These are phyloP conservation scores for Cubamyces sp. DNA, from an alignment of 768 basidiomycete genomes.

Conservation along the genomic window DNA sequence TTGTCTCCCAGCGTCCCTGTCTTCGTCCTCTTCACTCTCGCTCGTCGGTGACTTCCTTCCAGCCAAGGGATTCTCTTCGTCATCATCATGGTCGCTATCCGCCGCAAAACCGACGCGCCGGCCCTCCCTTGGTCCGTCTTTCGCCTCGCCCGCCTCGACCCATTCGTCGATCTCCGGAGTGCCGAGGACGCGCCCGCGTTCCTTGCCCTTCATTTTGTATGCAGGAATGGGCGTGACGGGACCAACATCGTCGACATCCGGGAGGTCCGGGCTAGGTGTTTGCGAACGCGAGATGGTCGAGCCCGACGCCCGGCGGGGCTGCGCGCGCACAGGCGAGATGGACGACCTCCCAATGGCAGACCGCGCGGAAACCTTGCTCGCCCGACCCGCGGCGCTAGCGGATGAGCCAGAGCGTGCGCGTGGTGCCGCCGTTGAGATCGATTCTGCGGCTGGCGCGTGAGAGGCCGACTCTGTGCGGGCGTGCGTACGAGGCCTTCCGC, in stretches of 20 bases:
- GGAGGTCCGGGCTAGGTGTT: constrained; percentile 31
- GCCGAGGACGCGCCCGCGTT: constrained; percentile 44
- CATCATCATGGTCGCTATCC: constrained; percentile 27
- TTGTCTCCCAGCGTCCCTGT: constrained; percentile 23
- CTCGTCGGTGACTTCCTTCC: neutral
- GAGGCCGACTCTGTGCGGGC: constrained; percentile 1
- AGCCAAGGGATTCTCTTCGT: constrained; percentile 1
- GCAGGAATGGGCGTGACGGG: constrained; percentile 39
- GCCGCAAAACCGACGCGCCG: constrained; percentile 54
- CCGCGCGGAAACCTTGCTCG: constrained; percentile 21
- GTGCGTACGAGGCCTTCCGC: constrained; percentile 1
- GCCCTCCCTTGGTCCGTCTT: constrained; percentile 35
- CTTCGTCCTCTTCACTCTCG: constrained; percentile 30
- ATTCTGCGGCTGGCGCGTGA: constrained; percentile 8
- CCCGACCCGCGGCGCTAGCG: constrained; percentile 10
- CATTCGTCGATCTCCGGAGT: constrained; percentile 58
- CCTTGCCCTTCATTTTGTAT: constrained; percentile 31
- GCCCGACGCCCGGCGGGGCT: constrained; percentile 12
- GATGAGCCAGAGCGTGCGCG: constrained; percentile 22
- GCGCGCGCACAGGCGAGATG: constrained; percentile 6
- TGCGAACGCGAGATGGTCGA: constrained; percentile 22
- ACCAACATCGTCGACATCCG: constrained; percentile 23
- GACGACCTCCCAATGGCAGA: constrained; percentile 3
- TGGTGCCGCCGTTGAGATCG: constrained; percentile 12
- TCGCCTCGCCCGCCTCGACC: constrained; percentile 47